Evolutionary conservation across 805 yeast species (phyloP), one percentile per base, ranked within the genome.

Genomic region (Debaryomyces castellii): DNA sequence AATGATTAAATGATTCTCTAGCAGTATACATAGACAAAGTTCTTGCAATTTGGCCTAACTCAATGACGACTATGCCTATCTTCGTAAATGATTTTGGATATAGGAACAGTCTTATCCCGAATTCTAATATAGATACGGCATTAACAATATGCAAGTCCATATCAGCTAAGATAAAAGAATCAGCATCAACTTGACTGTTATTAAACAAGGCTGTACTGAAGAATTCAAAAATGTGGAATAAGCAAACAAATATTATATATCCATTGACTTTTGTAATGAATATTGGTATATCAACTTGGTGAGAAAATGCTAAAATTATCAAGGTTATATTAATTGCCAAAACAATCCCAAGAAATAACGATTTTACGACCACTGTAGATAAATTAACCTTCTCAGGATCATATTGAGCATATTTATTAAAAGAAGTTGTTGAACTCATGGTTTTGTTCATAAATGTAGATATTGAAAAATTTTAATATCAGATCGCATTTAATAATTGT

Each of bases 11-110:
- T 3, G 95, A 88, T 43, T 78, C 76, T 1, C 90, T 88, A 0
- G 97, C 97, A 0, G 91, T 85, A 48, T 78, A 74, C 99, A 94
- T 94, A 0, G 97, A 92, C 28, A 73, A 42, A 1, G 92, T 76
- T 43, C 99, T 75, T 3, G 81, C 57, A 0, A 55, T 16, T 58
- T 94, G 99, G 1, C 97, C 97, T 1, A 63, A 32, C 0, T 80
- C 20, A 0, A 81, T 56, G 1, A 84, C 22, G 0, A 52, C 11
- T 0, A 82, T 40, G 0, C 96, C 97, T 1, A 71, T 9, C 11
- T n/a, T 38, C n/a, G 27, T 18, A 14, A 17, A 33, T n/a, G 43
- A 37, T 11, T 8, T 24, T n/a, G 30, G 34, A 4, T 35, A 35
- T 16, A 35, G 24, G 12, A 5, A 16, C 22, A 44, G 35, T 24